phyloP scores from a whole-genome alignment of 208 protist genomes.

The Perkinsela sp. region DNA sequence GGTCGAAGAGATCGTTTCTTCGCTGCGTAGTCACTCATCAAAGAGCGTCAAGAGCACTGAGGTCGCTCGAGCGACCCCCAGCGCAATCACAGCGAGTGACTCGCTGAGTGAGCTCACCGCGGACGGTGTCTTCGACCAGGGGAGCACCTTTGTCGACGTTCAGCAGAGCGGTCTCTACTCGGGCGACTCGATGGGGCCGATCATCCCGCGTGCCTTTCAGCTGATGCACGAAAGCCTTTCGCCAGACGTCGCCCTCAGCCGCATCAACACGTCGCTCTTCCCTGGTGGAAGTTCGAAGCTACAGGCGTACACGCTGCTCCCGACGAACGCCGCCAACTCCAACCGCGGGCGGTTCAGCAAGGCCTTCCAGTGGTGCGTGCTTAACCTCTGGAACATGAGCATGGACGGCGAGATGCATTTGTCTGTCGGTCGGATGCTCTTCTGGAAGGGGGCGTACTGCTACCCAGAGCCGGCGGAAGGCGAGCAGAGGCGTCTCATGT shows the following conservation, averaged over 20 bases:
- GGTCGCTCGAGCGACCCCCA: neutral
- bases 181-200: constrained; percentile 18
- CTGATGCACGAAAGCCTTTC: constrained; percentile 28
- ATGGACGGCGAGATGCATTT: constrained; percentile 56
- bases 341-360: constrained; percentile 44
- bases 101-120: neutral
- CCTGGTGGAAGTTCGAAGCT: constrained; percentile 49
- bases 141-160: constrained; percentile 46
- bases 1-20: constrained; percentile 44
- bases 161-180: constrained; percentile 56
- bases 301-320: constrained; percentile 51
- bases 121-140: constrained; percentile 27
- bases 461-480: constrained; percentile 7
- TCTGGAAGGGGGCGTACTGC: constrained; percentile 10
- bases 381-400: constrained; percentile 62
- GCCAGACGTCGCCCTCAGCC: constrained; percentile 32
- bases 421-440: constrained; percentile 37
- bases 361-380: constrained; percentile 59
- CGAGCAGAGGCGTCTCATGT: constrained; percentile 22
- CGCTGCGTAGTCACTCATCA: constrained; percentile 8
- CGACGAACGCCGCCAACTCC: constrained; percentile 21
- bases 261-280: constrained; percentile 58
- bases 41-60: constrained; percentile 2
- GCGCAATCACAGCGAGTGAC: neutral
- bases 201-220: constrained; percentile 54